Evolutionary conservation across 23 red algal species (phyloP).

Genomic region (Gracilaria domingensis): DNA sequence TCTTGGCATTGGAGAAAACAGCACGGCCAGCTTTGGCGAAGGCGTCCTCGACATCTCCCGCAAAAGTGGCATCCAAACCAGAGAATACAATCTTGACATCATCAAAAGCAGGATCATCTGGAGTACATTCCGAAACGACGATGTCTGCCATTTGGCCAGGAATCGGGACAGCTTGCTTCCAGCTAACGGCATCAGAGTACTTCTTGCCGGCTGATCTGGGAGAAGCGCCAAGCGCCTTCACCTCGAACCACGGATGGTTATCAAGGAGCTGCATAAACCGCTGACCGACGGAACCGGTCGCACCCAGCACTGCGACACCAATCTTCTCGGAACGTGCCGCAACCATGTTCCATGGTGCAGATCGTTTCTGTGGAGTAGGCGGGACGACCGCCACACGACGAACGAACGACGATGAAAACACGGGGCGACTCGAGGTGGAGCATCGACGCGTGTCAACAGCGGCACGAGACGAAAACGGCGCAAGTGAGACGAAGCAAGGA

Average conservation of each 20-base stretch:
- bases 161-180: slow-evolving; percentile 97
- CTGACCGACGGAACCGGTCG: slow-evolving; percentile 95
- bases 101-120: slow-evolving; percentile 50
- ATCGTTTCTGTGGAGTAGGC: background rate
- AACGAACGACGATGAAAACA: background rate
- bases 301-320: slow-evolving; percentile 90
- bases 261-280: slow-evolving; percentile 96
- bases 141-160: slow-evolving; percentile 72
- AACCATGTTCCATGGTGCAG: background rate
- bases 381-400: background rate
- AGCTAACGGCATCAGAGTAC: slow-evolving; percentile 82
- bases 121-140: slow-evolving; percentile 82
- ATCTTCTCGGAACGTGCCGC: slow-evolving; percentile 45
- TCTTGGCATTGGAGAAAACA: slow-evolving; percentile 99
- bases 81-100: slow-evolving; percentile 91
- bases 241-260: slow-evolving; percentile 96
- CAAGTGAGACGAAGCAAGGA: background rate
- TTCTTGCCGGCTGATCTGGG: slow-evolving; percentile 86
- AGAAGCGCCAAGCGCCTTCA: slow-evolving; percentile 96
- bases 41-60: slow-evolving; percentile 88
- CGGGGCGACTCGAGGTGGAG: background rate
- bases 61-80: slow-evolving; percentile 80
- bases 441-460: background rate
- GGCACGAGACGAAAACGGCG: background rate
- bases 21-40: slow-evolving; percentile 88